Base-by-base conservation (phyloP, 148 eudicot genomes). In the Nepenthes gracilis region DNA sequence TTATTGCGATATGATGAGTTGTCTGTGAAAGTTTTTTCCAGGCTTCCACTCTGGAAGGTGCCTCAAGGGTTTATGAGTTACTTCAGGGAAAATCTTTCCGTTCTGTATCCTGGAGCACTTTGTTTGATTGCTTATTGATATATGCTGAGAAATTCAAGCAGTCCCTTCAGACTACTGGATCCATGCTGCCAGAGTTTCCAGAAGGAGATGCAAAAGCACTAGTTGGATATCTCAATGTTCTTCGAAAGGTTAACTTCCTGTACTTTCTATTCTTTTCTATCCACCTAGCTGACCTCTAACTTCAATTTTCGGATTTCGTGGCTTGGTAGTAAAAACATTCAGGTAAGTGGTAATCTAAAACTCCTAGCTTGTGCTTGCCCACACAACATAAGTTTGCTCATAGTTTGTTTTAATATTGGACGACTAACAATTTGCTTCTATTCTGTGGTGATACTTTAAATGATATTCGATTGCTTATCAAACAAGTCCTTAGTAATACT, bases 141-240 rank as follows among this genome's bases (percentile, higher is more conserved):
- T 88, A 92, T 66, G 90, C 88, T 45, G 96, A 88, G 47, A 92
- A 85, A 67, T 92, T 92, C 71, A 92, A 84, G 70, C 94, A 82
- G 70, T 76, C 94, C 59, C 74, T 85, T 71, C 96, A 88, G 75
- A 85, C 68, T 70, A 64, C 88, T 63, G 94, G 94, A 57, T 76
- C 93, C 3, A 67, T 78, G 66, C 77, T 92, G 71, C 98, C 96
- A 52, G 96, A 88, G 72, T 85, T 88, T 66, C 96, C 89, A 54
- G 98, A 85, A 77, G 98, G 98, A 36, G 98, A 92, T 77, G 94
- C 98, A 47, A 88, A 84, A 88, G 94, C 96, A 36, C 78, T 92
- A 47, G 93, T 88, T 70, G 96, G 96, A 49, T 92, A 92, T 67
- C 70, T 92, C 77, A 74, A 66, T 58, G 94, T 88, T 66, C 90